Evolutionary conservation across 345 rosid species (phyloP).

Genomic region (Eucalyptus shirleyi): DNA sequence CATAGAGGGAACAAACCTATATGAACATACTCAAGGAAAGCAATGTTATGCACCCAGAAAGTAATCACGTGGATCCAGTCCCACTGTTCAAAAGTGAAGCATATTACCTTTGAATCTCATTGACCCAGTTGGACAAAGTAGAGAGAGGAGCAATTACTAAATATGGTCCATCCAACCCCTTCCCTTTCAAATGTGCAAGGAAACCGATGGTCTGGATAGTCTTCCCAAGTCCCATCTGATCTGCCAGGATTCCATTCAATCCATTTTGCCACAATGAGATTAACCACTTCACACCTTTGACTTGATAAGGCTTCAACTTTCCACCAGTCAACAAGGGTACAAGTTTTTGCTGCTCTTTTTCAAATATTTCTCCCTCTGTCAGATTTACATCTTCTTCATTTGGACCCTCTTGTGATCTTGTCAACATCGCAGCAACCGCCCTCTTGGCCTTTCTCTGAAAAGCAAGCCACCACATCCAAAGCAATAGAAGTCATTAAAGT

Average conservation of each 20-base stretch:
- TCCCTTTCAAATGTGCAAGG: slow-evolving; percentile 79
- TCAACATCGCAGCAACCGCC: slow-evolving; percentile 94
- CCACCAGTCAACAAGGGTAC: slow-evolving; percentile 90
- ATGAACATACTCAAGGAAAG: not conserved
- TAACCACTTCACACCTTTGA: slow-evolving; percentile 97
- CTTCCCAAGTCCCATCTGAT: slow-evolving; percentile 99
- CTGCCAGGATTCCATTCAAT: slow-evolving; percentile 93
- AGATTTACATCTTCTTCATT: slow-evolving; percentile 25
- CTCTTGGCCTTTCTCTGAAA: slow-evolving; percentile 64
- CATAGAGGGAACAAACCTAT: slow-evolving; percentile 72
- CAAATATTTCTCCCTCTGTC: slow-evolving; percentile 65
- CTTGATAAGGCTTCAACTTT: slow-evolving; percentile 74
- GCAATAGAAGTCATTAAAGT: not conserved
- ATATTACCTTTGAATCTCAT: slow-evolving; percentile 64
- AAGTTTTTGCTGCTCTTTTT: slow-evolving; percentile 73
- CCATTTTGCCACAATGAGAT: slow-evolving; percentile 96
- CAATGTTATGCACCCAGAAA: not conserved
- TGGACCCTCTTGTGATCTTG: slow-evolving; percentile 52
- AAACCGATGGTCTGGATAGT: slow-evolving; percentile 94
- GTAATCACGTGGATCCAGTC: not conserved
- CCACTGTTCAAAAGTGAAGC: not conserved
- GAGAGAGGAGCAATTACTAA: slow-evolving; percentile 95
- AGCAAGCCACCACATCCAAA: not conserved
- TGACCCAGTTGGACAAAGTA: slow-evolving; percentile 90
- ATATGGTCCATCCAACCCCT: slow-evolving; percentile 85